These are phyloP conservation scores for Taxillus chinensis DNA, from an alignment of 164 flowering plant genomes.

Conservation along the genomic window DNA sequence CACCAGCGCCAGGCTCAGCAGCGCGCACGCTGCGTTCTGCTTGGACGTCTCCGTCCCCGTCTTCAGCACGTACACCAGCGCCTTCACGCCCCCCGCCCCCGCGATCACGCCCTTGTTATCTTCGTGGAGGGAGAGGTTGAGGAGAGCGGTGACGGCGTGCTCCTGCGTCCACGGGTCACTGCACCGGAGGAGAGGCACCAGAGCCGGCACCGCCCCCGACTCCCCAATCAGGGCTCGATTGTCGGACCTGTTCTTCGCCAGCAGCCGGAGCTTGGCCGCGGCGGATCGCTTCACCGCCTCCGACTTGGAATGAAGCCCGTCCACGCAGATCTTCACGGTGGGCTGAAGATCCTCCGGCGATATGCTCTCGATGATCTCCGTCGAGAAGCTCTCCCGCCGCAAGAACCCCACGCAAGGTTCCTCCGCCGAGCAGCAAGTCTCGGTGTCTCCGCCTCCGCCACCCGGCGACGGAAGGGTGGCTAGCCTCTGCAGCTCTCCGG, in stretches of 20 bases:
- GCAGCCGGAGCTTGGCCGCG: slow-evolving; percentile 66
- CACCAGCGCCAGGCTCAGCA: slow-evolving; percentile 58
- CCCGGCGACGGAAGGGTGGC: slow-evolving; percentile 49
- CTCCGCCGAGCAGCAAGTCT: slow-evolving; percentile 16
- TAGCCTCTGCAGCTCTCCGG: slow-evolving; percentile 80
- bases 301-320: slow-evolving; percentile 51
- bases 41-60: slow-evolving; percentile 88
- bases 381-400: slow-evolving; percentile 48
- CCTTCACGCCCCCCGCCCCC: slow-evolving; percentile 56
- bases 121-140: slow-evolving; percentile 75
- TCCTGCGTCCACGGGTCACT: slow-evolving; percentile 86
- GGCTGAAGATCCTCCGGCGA: slow-evolving; percentile 75
- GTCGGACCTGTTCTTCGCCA: slow-evolving; percentile 84
- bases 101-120: slow-evolving; percentile 43
- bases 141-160: slow-evolving; percentile 80
- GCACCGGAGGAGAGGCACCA: slow-evolving; percentile 62
- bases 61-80: slow-evolving; percentile 70
- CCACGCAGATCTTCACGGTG: slow-evolving; percentile 64
- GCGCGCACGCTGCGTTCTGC: slow-evolving; percentile 93
- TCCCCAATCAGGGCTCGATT: slow-evolving; percentile 81
- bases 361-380: slow-evolving; percentile 64
- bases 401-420: slow-evolving; percentile 56
- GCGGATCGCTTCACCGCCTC: slow-evolving; percentile 57
- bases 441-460: background rate
- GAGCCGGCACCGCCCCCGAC: slow-evolving; percentile 73